These are phyloP conservation scores for Chamaecyparis obtusa DNA, from an alignment of 75 land plant species.

Conservation along the genomic window DNA sequence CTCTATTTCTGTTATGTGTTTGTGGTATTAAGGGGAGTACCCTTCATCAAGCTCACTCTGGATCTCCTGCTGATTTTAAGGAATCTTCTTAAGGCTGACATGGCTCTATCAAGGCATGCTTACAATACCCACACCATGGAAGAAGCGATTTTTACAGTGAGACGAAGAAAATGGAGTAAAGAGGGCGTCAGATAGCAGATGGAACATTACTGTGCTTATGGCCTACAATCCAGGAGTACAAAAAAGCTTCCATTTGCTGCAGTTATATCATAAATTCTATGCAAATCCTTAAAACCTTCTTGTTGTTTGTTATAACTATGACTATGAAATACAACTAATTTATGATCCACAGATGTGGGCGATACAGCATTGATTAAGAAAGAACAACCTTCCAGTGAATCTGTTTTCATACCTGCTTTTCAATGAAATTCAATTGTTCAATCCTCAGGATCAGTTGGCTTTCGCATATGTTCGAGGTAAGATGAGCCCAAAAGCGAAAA, in stretches of 20 bases:
- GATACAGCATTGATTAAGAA: slow-evolving; percentile 56
- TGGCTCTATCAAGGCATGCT: slow-evolving; percentile 63
- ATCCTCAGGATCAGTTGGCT: slow-evolving; percentile 70
- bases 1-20: too few relatives aligned
- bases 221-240: slow-evolving; percentile 54
- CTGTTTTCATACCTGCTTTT: slow-evolving; percentile 68
- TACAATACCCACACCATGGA: slow-evolving; percentile 58
- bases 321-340: not conserved
- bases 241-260: slow-evolving; percentile 50
- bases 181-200: slow-evolving; percentile 44
- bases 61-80: slow-evolving; percentile 56
- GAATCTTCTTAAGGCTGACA: slow-evolving; percentile 37
- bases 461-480: slow-evolving; percentile 66
- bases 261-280: slow-evolving; percentile 21
- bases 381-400: slow-evolving; percentile 42
- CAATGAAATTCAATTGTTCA: slow-evolving; percentile 70
- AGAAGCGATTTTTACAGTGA: slow-evolving; percentile 65
- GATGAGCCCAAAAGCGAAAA: slow-evolving; percentile 50
- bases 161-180: slow-evolving; percentile 69
- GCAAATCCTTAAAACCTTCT: too few relatives aligned
- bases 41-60: slow-evolving; percentile 42
- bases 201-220: slow-evolving; percentile 66
- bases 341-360: slow-evolving; percentile 51
- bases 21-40: too few relatives aligned
- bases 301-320: not conserved